These are phyloP conservation scores for Diaporthe vexans DNA, from an alignment of 2,329 filamentous ascomycete genomes.

Conservation along the genomic window DNA sequence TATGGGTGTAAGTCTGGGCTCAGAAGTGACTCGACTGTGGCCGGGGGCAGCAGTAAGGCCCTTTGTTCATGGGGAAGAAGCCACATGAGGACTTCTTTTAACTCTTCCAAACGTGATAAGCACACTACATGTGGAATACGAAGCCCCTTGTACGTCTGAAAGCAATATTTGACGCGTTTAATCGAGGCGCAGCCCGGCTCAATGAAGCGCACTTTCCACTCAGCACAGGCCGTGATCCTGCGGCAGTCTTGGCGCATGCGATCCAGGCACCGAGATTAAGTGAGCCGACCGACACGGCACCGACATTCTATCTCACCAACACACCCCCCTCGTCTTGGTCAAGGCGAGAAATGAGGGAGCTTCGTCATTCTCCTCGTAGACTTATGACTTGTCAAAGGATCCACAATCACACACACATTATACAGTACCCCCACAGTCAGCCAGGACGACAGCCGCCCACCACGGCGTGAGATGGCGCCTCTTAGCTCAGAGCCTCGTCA, in stretches of 20 bases:
- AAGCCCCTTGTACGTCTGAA: background rate
- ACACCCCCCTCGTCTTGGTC: background rate
- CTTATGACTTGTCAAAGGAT: background rate
- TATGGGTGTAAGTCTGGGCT: background rate
- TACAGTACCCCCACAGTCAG: background rate
- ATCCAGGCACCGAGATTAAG: slow-evolving; percentile 25
- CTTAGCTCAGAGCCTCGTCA: slow-evolving; percentile 68
- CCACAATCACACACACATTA: background rate
- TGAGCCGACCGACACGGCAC: slow-evolving; percentile 17
- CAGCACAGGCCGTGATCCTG: slow-evolving; percentile 9
- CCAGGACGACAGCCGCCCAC: background rate
- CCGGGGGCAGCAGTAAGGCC: background rate
- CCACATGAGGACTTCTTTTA: background rate
- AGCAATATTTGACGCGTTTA: slow-evolving; percentile 18
- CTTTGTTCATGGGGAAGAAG: background rate
- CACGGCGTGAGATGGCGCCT: slow-evolving; percentile 62
- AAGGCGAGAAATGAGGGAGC: too few species aligned
- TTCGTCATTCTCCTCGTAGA: background rate
- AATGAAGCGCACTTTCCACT: background rate
- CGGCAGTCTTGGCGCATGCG: slow-evolving; percentile 16
- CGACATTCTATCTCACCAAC: background rate
- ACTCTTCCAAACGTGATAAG: background rate
- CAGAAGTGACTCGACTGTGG: background rate
- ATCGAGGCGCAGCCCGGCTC: slow-evolving; percentile 21
- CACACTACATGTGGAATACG: background rate